Percentiles rank a stretch among this genome's conserved stretches.
phyloP scores from a whole-genome alignment of 768 basidiomycete genomes.

The Russula ochroleuca region DNA sequence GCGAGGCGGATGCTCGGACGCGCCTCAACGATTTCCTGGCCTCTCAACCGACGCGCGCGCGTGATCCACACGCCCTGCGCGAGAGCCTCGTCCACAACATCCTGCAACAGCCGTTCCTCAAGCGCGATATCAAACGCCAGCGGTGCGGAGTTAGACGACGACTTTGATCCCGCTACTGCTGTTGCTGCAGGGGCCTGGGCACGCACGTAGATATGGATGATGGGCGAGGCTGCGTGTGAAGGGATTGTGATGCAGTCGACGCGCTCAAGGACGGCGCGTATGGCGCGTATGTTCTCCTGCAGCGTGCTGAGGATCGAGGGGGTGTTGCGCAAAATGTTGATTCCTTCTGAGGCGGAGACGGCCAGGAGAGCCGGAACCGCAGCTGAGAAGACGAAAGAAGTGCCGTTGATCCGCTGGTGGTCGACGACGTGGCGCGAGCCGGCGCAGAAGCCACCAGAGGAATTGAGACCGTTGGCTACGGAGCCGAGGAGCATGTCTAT shows the following conservation, averaged over 20 bases:
- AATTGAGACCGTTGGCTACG: constrained; percentile 74
- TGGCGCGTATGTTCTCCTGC: constrained; percentile 73
- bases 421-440: constrained; percentile 77
- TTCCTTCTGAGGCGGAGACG: constrained; percentile 81
- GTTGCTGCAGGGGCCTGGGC: constrained; percentile 29
- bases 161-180: background rate
- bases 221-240: constrained; percentile 78
- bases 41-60: constrained; percentile 71
- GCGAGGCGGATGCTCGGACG: constrained; percentile 85
- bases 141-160: constrained; percentile 32
- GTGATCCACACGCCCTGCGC: constrained; percentile 82
- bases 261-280: constrained; percentile 78
- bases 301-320: constrained; percentile 73
- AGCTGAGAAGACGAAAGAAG: constrained; percentile 94
- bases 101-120: constrained; percentile 83
- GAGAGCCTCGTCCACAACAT: constrained; percentile 85
- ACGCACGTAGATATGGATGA: constrained; percentile 79
- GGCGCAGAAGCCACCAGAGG: constrained; percentile 93
- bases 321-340: constrained; percentile 69
- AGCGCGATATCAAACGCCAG: constrained; percentile 49
- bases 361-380: constrained; percentile 88
- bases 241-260: constrained; percentile 81
- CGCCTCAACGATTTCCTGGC: constrained; percentile 79
- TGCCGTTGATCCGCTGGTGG: constrained; percentile 97
- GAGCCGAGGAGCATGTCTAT: constrained; percentile 96